A percentile compares a stretch with the other conserved stretches of the same genome.
Conservation (phyloP, 148 eudicot species). For the Diospyros kaki region DNA sequence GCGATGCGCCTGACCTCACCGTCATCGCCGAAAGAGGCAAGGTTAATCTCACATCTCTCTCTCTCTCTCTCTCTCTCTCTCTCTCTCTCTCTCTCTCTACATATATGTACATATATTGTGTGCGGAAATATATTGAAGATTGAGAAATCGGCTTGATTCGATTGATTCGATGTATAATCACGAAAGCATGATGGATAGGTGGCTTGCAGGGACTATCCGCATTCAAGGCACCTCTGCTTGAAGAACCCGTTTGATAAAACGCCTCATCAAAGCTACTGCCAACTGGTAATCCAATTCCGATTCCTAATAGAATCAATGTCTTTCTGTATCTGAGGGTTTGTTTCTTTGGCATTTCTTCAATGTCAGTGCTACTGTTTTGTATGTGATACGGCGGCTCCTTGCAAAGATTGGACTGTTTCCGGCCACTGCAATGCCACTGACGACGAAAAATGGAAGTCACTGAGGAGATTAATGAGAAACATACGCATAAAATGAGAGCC, state of each 20-base stretch:
- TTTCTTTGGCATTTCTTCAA: background rate
- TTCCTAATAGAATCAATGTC: background rate
- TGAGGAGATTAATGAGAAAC: background rate
- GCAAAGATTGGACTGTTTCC: constrained; percentile 9
- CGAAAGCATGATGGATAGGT: constrained; percentile 29
- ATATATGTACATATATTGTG: background rate
- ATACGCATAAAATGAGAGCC: too few relatives aligned
- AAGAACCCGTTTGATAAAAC: constrained; percentile 45
- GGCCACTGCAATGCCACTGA: constrained; percentile 21
- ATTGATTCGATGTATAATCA: background rate
- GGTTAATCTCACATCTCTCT: constrained; percentile 15
- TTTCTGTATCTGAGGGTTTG: background rate
- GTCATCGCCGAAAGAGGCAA: constrained; percentile 55
- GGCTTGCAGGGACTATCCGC: constrained; percentile 70
- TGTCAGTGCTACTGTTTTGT: constrained; percentile 52
- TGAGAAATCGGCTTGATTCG: background rate
- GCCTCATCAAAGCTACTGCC: constrained; percentile 38
- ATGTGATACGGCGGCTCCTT: constrained; percentile 45
- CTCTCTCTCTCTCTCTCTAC: too few relatives aligned
- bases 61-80: too few relatives aligned
- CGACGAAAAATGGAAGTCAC: constrained; percentile 11
- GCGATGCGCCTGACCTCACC: constrained; percentile 16
- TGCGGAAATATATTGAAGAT: background rate
- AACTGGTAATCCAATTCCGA: constrained; percentile 32
- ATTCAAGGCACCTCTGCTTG: constrained; percentile 55